These are phyloP conservation scores for Blastomyces gilchristii DNA, from an alignment of 2,329 filamentous ascomycete genomes.

Conservation along the genomic window DNA sequence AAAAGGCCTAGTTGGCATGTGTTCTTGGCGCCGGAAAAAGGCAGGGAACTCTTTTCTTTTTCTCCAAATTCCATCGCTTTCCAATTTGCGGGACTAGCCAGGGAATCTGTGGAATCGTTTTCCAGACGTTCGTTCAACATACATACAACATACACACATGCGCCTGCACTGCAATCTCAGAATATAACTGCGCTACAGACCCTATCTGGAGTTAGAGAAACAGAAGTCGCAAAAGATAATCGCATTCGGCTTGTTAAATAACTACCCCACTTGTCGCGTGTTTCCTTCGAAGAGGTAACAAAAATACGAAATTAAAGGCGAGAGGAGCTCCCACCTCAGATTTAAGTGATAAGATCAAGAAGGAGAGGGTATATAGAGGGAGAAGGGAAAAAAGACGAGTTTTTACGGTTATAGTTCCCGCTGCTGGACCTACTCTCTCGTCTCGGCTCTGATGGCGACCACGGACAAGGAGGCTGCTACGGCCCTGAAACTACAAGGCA, in stretches of 20 bases:
- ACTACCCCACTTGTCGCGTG: not conserved
- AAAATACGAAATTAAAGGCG: not conserved
- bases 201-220: not conserved
- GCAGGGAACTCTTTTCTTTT: not conserved
- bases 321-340: not conserved
- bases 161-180: not conserved
- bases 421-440: not conserved
- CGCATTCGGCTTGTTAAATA: not conserved
- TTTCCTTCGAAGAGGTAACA: not conserved
- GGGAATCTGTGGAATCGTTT: not conserved
- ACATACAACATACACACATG: not conserved
- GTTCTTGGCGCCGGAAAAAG: not conserved
- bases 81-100: not conserved
- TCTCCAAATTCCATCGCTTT: not conserved
- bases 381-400: not conserved
- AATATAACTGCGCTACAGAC: not conserved
- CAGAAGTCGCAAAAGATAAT: not conserved
- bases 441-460: constrained; percentile 28
- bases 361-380: not conserved
- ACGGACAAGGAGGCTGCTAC: constrained; percentile 56
- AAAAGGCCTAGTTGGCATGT: not conserved
- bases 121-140: not conserved
- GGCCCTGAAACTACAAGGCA: constrained; percentile 85
- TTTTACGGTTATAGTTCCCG: not conserved
- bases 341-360: not conserved